Conservation (phyloP, 768 basidiomycete genomes). For the Termitomyces sp. region DNA sequence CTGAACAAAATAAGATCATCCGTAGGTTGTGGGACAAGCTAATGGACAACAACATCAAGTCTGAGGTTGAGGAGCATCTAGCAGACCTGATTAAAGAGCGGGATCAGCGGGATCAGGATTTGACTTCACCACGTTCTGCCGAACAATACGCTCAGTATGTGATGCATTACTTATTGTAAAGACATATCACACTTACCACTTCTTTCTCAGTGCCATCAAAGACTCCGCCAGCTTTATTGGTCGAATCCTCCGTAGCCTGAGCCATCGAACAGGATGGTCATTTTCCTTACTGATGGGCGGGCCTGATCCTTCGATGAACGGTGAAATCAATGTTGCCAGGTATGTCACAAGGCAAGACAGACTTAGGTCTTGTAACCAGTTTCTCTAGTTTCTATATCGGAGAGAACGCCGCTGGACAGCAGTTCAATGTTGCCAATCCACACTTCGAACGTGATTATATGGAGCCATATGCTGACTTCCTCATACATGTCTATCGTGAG, state of each 20-base stretch:
- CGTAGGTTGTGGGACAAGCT: conserved; percentile 1
- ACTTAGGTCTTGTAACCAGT: no score
- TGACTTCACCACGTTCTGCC: no score
- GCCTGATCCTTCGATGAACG: conserved; percentile 2
- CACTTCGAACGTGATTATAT: conserved; percentile 1
- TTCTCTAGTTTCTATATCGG: conserved; percentile 3
- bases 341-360: no score
- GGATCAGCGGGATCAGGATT: no score
- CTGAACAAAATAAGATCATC: background rate
- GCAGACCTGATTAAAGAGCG: background rate
- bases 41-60: background rate
- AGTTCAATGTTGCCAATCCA: background rate
- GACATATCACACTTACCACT: no score
- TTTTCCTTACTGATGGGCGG: conserved; percentile 3
- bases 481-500: conserved; percentile 4
- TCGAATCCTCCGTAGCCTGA: background rate
- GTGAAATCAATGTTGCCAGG: background rate
- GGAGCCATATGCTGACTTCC: conserved; percentile 3
- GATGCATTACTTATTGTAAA: background rate
- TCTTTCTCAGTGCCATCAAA: background rate
- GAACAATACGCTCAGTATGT: background rate
- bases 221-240: background rate
- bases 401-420: background rate
- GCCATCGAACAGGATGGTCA: background rate
- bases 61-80: conserved; percentile 1